Percentiles rank a stretch among this genome's conserved stretches.
phyloP scores from a whole-genome alignment of 2,329 filamentous ascomycete species.

The Penicillium janthinellum region DNA sequence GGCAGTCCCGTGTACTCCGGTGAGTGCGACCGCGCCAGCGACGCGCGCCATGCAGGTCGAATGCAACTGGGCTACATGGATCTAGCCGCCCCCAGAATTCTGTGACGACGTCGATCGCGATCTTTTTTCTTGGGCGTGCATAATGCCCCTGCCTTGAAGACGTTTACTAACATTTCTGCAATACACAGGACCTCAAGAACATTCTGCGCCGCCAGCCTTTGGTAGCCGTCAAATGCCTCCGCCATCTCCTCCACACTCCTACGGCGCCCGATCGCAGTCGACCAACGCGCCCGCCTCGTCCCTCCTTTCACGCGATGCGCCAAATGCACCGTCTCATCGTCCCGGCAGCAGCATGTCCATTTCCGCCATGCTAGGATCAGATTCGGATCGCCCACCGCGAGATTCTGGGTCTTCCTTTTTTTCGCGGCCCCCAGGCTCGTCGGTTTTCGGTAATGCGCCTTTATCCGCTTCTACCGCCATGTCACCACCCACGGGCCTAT shows the following conservation, averaged over 20 bases:
- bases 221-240: constrained; percentile 52
- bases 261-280: constrained; percentile 44
- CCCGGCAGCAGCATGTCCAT: constrained; percentile 71
- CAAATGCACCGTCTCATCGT: constrained; percentile 55
- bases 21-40: constrained; percentile 32
- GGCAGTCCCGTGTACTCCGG: constrained; percentile 41
- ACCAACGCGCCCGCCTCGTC: constrained; percentile 43
- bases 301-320: constrained; percentile 57
- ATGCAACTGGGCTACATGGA: constrained; percentile 7
- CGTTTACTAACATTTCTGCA: constrained; percentile 5
- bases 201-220: constrained; percentile 38
- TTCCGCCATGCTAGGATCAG: constrained; percentile 68
- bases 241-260: constrained; percentile 53
- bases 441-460: constrained; percentile 37
- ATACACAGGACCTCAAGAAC: constrained; percentile 33
- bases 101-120: constrained; percentile 6
- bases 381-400: constrained; percentile 51
- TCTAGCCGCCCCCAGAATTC: constrained; percentile 9
- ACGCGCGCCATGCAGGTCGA: constrained; percentile 16
- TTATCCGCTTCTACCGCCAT: constrained; percentile 42
- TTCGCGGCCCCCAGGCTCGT: constrained; percentile 47
- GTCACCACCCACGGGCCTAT: constrained; percentile 46
- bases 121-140: constrained; percentile 1
- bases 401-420: constrained; percentile 48
- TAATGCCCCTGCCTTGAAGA: not conserved